phyloP scores from a whole-genome alignment of 1,284 basidiomycete species.

The Pulchroboletus neoregius region DNA sequence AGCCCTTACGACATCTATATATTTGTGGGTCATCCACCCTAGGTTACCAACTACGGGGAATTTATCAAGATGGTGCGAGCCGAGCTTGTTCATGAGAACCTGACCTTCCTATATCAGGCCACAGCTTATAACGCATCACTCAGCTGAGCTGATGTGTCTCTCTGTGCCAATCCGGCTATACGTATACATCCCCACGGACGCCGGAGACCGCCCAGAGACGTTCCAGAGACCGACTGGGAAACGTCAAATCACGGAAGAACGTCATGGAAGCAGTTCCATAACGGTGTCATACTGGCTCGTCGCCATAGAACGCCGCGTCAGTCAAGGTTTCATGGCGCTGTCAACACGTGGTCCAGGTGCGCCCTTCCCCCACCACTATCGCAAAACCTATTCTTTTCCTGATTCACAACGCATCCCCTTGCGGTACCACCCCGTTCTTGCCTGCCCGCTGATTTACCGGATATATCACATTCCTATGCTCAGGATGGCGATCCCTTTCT shows the following conservation, averaged over 20 bases:
- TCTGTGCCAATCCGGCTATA: slow-evolving; percentile 4
- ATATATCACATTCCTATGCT: slow-evolving; percentile 27
- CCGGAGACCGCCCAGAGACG: slow-evolving; percentile 14
- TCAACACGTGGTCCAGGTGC: slow-evolving; percentile 33
- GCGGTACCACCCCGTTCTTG: slow-evolving; percentile 26
- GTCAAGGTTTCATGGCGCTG: slow-evolving; percentile 35
- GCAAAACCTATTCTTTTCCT: slow-evolving; percentile 20
- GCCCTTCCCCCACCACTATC: slow-evolving; percentile 26
- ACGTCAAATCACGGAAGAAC: slow-evolving; percentile 25
- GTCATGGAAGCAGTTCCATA: slow-evolving; percentile 31
- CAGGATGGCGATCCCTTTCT: slow-evolving; percentile 23
- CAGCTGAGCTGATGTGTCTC: slow-evolving; percentile 8
- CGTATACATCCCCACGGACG: slow-evolving; percentile 20
- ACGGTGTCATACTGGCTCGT: slow-evolving; percentile 21
- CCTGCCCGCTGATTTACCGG: slow-evolving; percentile 31
- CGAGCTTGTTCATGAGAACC: slow-evolving; percentile 19
- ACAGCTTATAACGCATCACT: slow-evolving; percentile 7
- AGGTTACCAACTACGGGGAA: slow-evolving; percentile 13
- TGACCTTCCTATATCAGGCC: slow-evolving; percentile 16
- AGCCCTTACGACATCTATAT: slow-evolving; percentile 22
- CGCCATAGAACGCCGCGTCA: slow-evolving; percentile 32
- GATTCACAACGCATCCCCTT: slow-evolving; percentile 22
- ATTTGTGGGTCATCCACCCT: slow-evolving; percentile 6
- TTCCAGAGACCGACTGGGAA: slow-evolving; percentile 15
- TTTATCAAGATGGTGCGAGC: slow-evolving; percentile 7